Evolutionary conservation across 2,329 filamentous ascomycete genomes (phyloP), one percentile per base, ranked within the genome.

Genomic region (Tothia fuscella): DNA sequence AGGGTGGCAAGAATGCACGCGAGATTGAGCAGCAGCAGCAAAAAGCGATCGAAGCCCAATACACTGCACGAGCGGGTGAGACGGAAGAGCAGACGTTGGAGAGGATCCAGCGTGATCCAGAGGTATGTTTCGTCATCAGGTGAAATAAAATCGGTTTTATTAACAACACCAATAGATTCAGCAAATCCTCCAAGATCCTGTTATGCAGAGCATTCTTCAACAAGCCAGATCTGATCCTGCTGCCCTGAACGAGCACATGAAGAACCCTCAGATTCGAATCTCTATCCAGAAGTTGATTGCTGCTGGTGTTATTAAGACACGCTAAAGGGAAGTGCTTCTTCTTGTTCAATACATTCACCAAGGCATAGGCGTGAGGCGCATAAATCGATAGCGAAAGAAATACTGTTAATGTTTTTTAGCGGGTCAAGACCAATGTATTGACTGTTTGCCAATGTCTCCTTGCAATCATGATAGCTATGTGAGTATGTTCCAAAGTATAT

Each of bases 121-220:
- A 95, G 67, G 84, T 89, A 66, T 67, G 80, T 9, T 19, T 5
- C 13, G n/a, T 5, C 17, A 28, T 9, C 2, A 13, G 1, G 24
- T 6, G 22, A 12, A 13, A 2, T 21, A 40, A 3, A 9, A 26
- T 14, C 29, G 12, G 4, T 19, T 4, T 13, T 19, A 24, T 30
- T n/a, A 40, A 3, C 17, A 25, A 7, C 4, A 20, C 20, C n/a
- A 32, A n/a, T 39, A 72, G 79, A 94, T 96, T 59, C 84, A 93
- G 74, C 64, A 70, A 48, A 89, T 95, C 56, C 83, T 96, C 65
- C 80, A 88, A 62, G 91, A 98, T 57, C 91, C 91, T 13, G 80
- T 98, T 57, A 96, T 98, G 89, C 87, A 98, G 67, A 82, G 82
- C 50, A 95, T 95, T 51, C 76, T 96, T 43, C 88, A 96, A 62